Conservation (phyloP, 345 rosid genomes). For the Theobroma cacao region DNA sequence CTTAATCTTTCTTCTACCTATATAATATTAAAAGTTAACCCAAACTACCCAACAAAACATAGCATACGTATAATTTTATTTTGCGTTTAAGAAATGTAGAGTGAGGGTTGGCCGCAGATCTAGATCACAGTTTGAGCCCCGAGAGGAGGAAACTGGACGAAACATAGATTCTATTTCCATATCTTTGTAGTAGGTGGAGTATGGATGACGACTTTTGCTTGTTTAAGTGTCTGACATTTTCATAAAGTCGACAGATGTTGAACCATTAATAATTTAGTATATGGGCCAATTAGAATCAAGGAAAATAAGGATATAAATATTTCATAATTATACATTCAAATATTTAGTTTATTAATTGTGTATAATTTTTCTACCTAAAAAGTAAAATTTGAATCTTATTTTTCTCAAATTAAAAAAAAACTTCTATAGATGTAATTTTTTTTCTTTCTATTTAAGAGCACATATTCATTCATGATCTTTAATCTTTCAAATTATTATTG, state of each 20-base stretch:
- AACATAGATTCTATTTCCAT: background rate
- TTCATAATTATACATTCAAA: too few relatives aligned
- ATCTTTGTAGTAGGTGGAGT: background rate
- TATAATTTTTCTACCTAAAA: too few relatives aligned
- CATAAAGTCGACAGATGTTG: background rate
- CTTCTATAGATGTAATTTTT: too few relatives aligned
- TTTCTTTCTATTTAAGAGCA: too few relatives aligned
- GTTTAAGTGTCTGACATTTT: background rate
- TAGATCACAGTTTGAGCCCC: background rate
- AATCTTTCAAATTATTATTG: too few relatives aligned
- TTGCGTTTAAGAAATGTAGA: too few relatives aligned
- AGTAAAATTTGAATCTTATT: too few relatives aligned
- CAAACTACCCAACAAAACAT: background rate
- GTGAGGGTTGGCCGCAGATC: background rate
- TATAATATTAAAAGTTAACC: background rate
- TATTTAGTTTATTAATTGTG: too few relatives aligned
- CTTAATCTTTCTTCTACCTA: background rate
- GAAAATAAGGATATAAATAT: too few relatives aligned
- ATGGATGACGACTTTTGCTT: background rate
- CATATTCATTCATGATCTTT: too few relatives aligned
- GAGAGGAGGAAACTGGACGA: background rate
- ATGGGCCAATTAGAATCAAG: background rate
- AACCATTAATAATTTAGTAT: background rate
- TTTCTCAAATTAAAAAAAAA: too few relatives aligned
- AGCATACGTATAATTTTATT: background rate